Evolutionary conservation across 805 yeast genomes (phyloP).

Genomic region (Lipomyces lipofer): DNA sequence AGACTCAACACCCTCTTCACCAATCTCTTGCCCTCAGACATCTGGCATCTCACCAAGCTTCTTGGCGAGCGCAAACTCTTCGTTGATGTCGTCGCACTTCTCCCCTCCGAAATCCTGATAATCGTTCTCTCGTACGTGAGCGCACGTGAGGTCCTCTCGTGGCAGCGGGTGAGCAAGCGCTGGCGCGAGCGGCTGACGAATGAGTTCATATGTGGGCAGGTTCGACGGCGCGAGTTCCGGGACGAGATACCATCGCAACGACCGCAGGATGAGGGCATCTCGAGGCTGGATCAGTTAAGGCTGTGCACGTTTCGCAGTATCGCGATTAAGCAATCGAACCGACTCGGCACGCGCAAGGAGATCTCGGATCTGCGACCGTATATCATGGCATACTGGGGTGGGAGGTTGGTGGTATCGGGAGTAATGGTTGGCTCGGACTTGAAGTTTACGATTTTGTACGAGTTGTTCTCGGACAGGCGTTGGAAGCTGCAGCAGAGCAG

Average conservation of each 20-base stretch:
- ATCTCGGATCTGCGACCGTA: slow-evolving; percentile 28
- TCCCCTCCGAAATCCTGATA: slow-evolving; percentile 25
- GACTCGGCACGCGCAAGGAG: slow-evolving; percentile 24
- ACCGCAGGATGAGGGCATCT: slow-evolving; percentile 20
- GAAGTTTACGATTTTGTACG: slow-evolving; percentile 25
- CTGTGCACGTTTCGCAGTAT: slow-evolving; percentile 24
- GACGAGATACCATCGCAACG: slow-evolving; percentile 28
- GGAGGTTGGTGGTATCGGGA: slow-evolving; percentile 28
- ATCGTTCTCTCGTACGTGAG: slow-evolving; percentile 23
- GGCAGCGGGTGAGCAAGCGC: slow-evolving; percentile 29
- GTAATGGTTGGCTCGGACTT: slow-evolving; percentile 28
- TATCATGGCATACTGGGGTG: slow-evolving; percentile 30
- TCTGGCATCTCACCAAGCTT: slow-evolving; percentile 27
- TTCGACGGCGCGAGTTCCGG: slow-evolving; percentile 20
- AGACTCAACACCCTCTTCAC: slow-evolving; percentile 20
- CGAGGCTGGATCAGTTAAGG: slow-evolving; percentile 23
- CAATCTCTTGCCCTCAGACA: slow-evolving; percentile 25
- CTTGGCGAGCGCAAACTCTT: slow-evolving; percentile 27
- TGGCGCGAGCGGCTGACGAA: slow-evolving; percentile 24
- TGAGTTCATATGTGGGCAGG: slow-evolving; percentile 21
- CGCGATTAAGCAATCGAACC: slow-evolving; percentile 27
- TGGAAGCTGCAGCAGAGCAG: slow-evolving; percentile 30
- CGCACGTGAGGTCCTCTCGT: slow-evolving; percentile 25
- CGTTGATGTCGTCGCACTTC: slow-evolving; percentile 24
- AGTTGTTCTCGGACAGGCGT: slow-evolving; percentile 25